These are phyloP conservation scores for Lachancea mirantina DNA, from an alignment of 805 yeast species.

Conservation along the genomic window DNA sequence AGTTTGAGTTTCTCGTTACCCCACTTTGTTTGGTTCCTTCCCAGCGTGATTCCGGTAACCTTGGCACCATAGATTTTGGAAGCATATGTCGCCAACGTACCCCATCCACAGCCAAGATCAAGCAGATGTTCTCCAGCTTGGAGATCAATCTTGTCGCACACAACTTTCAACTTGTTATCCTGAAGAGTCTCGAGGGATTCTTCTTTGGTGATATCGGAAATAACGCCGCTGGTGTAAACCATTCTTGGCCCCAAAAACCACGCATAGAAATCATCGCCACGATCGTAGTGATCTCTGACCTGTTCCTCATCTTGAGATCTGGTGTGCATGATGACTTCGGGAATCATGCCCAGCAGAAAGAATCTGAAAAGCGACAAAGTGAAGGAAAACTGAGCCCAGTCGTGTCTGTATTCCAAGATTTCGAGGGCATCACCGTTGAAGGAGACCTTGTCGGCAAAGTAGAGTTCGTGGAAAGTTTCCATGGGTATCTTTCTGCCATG, in stretches of 20 bases:
- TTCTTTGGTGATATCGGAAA: conserved; percentile 59
- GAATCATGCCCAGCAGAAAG: conserved; percentile 82
- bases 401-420: conserved; percentile 78
- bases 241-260: conserved; percentile 94
- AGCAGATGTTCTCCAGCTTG: conserved; percentile 65
- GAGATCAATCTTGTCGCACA: conserved; percentile 78
- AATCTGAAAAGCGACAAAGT: conserved; percentile 69
- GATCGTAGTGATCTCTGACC: conserved; percentile 90
- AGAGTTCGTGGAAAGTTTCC: conserved; percentile 87
- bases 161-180: conserved; percentile 82
- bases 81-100: conserved; percentile 80
- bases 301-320: conserved; percentile 94
- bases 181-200: conserved; percentile 77
- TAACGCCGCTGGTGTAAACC: conserved; percentile 86
- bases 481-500: conserved; percentile 77
- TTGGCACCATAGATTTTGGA: conserved; percentile 76
- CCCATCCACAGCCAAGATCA: conserved; percentile 96
- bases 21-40: conserved; percentile 86
- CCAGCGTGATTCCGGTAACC: conserved; percentile 85
- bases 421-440: conserved; percentile 87
- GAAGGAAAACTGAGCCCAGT: conserved; percentile 80
- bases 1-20: conserved; percentile 64
- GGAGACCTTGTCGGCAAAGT: conserved; percentile 73
- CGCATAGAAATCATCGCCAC: conserved; percentile 91
- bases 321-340: conserved; percentile 87